phyloP scores from a whole-genome alignment of 179 eudicot genomes.

The Amaranthus tricolor region DNA sequence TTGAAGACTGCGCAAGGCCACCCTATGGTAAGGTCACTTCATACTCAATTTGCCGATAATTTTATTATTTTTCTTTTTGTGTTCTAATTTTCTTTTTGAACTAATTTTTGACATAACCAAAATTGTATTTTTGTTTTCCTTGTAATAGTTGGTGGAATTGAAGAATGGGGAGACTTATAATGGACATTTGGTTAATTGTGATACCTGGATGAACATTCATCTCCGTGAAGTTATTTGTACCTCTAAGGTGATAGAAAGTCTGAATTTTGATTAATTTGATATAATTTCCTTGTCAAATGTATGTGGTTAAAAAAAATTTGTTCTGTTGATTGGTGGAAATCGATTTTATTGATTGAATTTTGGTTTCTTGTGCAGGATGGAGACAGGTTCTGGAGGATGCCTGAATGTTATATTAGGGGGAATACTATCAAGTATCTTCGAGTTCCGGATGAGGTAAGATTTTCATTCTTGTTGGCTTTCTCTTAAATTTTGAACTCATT shows the following conservation, averaged over 20 bases:
- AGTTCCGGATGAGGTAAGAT: constrained; percentile 88
- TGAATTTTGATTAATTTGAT: background rate
- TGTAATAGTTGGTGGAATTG: constrained; percentile 78
- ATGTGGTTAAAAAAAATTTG: background rate
- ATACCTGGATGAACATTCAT: constrained; percentile 97
- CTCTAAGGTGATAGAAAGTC: constrained; percentile 53
- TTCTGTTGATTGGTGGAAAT: background rate
- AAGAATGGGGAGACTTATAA: constrained; percentile 95
- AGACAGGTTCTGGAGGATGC: constrained; percentile 95
- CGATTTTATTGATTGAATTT: background rate
- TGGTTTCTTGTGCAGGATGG: constrained; percentile 58
- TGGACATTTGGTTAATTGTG: constrained; percentile 91
- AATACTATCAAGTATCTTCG: constrained; percentile 91
- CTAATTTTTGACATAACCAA: background rate
- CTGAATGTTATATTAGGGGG: constrained; percentile 90
- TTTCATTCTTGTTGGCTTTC: background rate
- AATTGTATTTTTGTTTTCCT: background rate
- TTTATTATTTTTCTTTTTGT: background rate
- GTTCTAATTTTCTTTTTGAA: background rate
- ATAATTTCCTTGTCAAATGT: background rate
- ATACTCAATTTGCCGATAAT: background rate
- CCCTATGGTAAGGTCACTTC: constrained; percentile 58
- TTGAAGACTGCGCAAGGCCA: constrained; percentile 86
- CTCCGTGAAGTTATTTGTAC: constrained; percentile 96
- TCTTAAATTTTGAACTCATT: background rate